Base-by-base conservation (phyloP, 2,329 filamentous ascomycete species). In the Tolypocladium amazonense region DNA sequence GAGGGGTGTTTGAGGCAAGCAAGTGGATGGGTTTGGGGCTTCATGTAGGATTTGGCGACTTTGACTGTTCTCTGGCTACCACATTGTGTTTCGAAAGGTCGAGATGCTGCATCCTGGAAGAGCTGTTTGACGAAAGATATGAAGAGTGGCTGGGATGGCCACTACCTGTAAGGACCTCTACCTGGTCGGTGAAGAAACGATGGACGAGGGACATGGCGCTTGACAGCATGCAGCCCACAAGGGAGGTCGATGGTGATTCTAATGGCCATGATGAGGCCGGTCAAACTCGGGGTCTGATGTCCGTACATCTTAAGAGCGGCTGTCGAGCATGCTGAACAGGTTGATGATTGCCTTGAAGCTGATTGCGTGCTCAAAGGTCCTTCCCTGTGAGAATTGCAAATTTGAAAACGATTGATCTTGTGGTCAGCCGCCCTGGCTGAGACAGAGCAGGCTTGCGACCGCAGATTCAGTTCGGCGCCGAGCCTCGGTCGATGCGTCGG, bases 401-500 rank as follows among this genome's bases (percentile, higher is more conserved):
- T 9, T 9, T 27, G 25, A 30, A 9, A 4, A 14, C 15, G 45
- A 25, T 14, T 8, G 7, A 11, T 27, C 5, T 18, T 25, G 43
- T 11, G 25, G 15, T 11, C 68, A 65, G 4, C 71, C 69, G 14
- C 70, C 67, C 39, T 72, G 71, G 38, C 72, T 71, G 15, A 75
- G 68, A 55, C 70, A 71, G 1, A 74, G 65, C 1, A 74, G 65
- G 52, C 72, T 71, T 9, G 71, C 72, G 8, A 74, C 73, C 5
- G 73, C 73, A 9, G 63, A 72, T 18, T 74, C 71, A 2, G 70
- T 71, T 38, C 72, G 71, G 6, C 68, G 67, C 12, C 65, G 66
- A 11, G 69, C 63, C 0, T 64, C 58, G 0, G 71, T 66, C 0
- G 67, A 64, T 0, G 61, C 41, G 2, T 59, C 65, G 47, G 62